Base-by-base conservation (phyloP, 139 green algal genomes). In the Coelastrella sp. region DNA sequence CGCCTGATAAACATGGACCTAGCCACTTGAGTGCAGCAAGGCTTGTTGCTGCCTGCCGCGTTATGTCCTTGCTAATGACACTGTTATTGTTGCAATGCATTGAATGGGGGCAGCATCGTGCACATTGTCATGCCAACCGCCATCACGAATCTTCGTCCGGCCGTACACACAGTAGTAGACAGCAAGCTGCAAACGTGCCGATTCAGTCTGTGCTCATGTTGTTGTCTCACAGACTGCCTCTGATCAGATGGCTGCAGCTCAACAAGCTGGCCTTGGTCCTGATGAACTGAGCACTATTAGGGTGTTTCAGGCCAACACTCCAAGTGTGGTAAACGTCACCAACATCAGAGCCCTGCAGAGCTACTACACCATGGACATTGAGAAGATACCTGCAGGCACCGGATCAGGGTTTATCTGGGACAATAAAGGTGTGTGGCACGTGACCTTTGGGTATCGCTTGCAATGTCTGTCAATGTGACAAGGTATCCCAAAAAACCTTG, bases 361-460 rank as follows among this genome's bases (percentile, higher is more conserved):
- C 6, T 57, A 74, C 59, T 92, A 92, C 89, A 91, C 83, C 35
- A 80, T 94, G 72, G 67, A 79, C 35, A 8, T 59, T 21, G 85
- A 90, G 73, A 81, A 88, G 71, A 66, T 96, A 37, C 92, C 94
- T 13, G 81, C 91, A 25, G 94, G 94, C 0, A 83, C 89, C 1
- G 94, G 94, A 21, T 93, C 83, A 17, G 94, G 94, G 53, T 95
- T 98, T 71, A 83, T 97, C 2, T 98, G 93, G 93, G 92, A 97
- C 66, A 85, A 85, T 30, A 51, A 89, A 73, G 89, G 92, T 71
- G 60, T 30, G 51, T 4, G 19, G 27, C 27, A 21, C 2, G 19
- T 32, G 53, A 64, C 17, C 11, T 19, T 66, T 66, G 13, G 21
- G n/a, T 11, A 23, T 11, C 13, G 23, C 21, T 66, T 66, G 23